Evolutionary conservation across 306 rosid genomes (phyloP).

Genomic region (Cicer pinnatifidum): DNA sequence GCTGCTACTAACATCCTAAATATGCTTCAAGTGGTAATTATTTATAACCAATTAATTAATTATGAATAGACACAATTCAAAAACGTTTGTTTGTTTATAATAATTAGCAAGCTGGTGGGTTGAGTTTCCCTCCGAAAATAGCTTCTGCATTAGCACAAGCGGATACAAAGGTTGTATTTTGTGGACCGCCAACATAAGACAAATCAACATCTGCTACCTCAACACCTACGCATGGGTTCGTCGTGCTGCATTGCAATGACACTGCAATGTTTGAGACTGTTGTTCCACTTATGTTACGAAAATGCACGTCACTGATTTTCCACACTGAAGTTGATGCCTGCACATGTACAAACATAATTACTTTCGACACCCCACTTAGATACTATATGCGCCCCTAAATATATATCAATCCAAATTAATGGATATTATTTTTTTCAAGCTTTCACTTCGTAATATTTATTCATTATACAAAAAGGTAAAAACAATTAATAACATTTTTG

Average conservation of each 20-base stretch:
- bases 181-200: slow-evolving; percentile 19
- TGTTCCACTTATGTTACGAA: slow-evolving; percentile 62
- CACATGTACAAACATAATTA: neutral
- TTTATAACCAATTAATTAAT: neutral
- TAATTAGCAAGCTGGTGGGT: slow-evolving; percentile 53
- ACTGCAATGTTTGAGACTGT: slow-evolving; percentile 53
- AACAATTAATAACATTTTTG: no score
- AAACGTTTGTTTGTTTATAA: neutral
- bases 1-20: no score
- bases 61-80: neutral
- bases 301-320: slow-evolving; percentile 65
- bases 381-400: no score
- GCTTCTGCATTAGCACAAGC: slow-evolving; percentile 59
- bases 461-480: no score
- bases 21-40: neutral
- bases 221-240: slow-evolving; percentile 54
- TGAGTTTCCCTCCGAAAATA: slow-evolving; percentile 47
- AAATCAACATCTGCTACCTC: slow-evolving; percentile 56
- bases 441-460: no score
- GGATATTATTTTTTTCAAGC: no score
- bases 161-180: slow-evolving; percentile 18
- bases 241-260: slow-evolving; percentile 58
- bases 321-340: slow-evolving; percentile 55
- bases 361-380: no score
- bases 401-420: no score